Evolutionary conservation across 2,329 filamentous ascomycete species (phyloP), one percentile per base, ranked within the genome.

Genomic region (Akanthomyces dipterigenus): DNA sequence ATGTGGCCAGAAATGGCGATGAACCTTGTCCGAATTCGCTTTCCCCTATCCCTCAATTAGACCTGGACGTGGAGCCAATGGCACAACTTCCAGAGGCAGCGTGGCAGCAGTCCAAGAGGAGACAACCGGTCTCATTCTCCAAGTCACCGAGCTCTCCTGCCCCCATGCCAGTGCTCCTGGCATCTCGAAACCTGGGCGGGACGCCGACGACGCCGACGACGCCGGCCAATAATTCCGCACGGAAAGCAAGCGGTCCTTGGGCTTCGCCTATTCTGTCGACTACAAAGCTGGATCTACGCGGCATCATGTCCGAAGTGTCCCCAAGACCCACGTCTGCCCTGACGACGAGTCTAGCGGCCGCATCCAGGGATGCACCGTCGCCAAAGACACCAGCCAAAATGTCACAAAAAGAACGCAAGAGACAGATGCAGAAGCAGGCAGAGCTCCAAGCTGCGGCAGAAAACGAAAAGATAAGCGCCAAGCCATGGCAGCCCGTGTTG

Each of bases 331-430:
- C 76, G 18, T 85, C 82, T 4, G 81, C 78, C 1, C 71, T 87
- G 3, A 84, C 83, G 3, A 78, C 79, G 4, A 80, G 80, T 5
- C 69, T 87, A 5, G 80, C 80, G 1, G 79, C 84, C 66, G 80
- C 73, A 51, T 71, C 66, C 8, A 79, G 75, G 58, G 76, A 80
- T 20, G 62, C 71, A n/a, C 24, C 67, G 61, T 60, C 70, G 62
- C 55, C 58, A 69, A 73, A 69, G 43, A 68, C 77, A 0, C 75
- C 77, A 18, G 70, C 75, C 0, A 96, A 90, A 71, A 75, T 96
- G 66, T 96, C 93, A 0, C 95, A 98, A 68, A 96, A 95, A 70
- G 93, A 97, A 72, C 87, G 92, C 24, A 98, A 96, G 76, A 90
- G 85, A 70, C 85, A 92, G 65, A 85, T 91, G 67, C 88, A 91